These are phyloP conservation scores for Russula abietina DNA, from an alignment of 768 basidiomycete genomes.

Conservation along the genomic window DNA sequence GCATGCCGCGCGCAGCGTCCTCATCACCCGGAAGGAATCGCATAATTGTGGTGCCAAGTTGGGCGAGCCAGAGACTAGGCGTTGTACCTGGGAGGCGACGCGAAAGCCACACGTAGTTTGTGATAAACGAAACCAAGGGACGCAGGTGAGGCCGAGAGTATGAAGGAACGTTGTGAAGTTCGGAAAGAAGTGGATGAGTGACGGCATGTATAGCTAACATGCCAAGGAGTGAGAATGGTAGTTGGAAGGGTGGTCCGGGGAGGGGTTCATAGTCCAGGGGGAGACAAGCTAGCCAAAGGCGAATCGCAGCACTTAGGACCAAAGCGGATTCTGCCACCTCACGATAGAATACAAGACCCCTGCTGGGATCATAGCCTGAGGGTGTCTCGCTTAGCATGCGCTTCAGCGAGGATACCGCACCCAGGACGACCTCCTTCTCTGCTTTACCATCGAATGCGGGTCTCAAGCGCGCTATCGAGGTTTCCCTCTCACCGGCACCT, in stretches of 20 bases:
- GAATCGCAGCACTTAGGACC: conserved; percentile 44
- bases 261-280: conserved; percentile 41
- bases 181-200: conserved; percentile 47
- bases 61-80: conserved; percentile 58
- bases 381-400: conserved; percentile 21
- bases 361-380: not conserved
- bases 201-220: conserved; percentile 46
- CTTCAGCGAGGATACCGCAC: conserved; percentile 25
- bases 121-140: conserved; percentile 50
- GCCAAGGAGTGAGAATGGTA: conserved; percentile 56
- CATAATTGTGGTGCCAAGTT: conserved; percentile 51
- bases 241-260: conserved; percentile 49
- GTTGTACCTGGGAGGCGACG: conserved; percentile 49
- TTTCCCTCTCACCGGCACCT: conserved; percentile 58
- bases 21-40: conserved; percentile 73
- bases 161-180: conserved; percentile 24
- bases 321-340: conserved; percentile 34
- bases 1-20: conserved; percentile 41
- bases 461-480: conserved; percentile 33
- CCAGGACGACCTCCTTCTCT: conserved; percentile 28
- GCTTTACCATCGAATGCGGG: conserved; percentile 37
- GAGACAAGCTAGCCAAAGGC: conserved; percentile 60
- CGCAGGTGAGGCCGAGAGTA: conserved; percentile 39
- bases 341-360: conserved; percentile 24
- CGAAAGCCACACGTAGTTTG: conserved; percentile 53